phyloP scores from a whole-genome alignment of 2,329 filamentous ascomycete genomes.

The Colletotrichum lindemuthianum region DNA sequence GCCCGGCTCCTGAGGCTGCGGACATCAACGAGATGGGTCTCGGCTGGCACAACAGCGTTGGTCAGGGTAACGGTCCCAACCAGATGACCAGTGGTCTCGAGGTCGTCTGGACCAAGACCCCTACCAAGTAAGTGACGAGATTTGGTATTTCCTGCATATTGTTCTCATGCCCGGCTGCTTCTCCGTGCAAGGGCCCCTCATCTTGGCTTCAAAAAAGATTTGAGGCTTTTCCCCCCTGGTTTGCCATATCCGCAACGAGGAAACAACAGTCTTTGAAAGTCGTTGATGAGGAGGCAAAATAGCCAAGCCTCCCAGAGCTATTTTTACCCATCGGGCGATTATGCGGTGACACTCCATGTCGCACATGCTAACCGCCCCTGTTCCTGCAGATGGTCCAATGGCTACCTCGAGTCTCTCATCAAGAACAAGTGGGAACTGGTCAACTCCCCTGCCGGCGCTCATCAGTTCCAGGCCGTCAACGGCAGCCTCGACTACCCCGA shows the following conservation, averaged over 20 bases:
- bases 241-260: background rate
- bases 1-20: conserved; percentile 73
- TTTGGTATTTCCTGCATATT: conserved; percentile 4
- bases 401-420: conserved; percentile 80
- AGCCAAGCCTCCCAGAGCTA: conserved; percentile 11
- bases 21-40: conserved; percentile 74
- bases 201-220: background rate
- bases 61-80: conserved; percentile 74
- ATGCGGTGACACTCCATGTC: conserved; percentile 20
- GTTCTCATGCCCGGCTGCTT: background rate
- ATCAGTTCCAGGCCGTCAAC: conserved; percentile 81
- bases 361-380: conserved; percentile 26
- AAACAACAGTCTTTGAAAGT: no score
- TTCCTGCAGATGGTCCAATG: conserved; percentile 68
- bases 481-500: conserved; percentile 75
- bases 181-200: background rate
- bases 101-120: conserved; percentile 82
- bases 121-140: conserved; percentile 60
- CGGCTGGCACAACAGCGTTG: conserved; percentile 75
- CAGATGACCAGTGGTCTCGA: conserved; percentile 82
- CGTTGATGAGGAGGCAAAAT: background rate
- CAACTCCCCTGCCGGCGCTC: conserved; percentile 79
- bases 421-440: conserved; percentile 81
- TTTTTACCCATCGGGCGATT: conserved; percentile 30
- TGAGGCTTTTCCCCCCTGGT: conserved; percentile 1